Conservation (phyloP, 2,329 filamentous ascomycete species). For the Phyllosticta citriasiana region DNA sequence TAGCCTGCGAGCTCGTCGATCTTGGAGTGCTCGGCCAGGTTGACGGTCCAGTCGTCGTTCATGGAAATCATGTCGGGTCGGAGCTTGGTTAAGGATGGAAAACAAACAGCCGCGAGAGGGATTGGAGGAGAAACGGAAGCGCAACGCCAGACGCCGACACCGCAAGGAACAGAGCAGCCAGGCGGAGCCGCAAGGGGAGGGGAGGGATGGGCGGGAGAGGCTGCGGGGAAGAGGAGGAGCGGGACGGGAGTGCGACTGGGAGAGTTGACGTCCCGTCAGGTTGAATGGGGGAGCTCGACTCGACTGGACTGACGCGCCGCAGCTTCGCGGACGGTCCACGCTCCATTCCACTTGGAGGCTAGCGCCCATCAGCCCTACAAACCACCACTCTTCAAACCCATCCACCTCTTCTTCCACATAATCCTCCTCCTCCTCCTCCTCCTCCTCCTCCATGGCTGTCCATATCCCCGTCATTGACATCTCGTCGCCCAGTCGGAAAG, state of each 20-base stretch:
- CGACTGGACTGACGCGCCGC: not conserved
- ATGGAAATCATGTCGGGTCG: conserved; percentile 30
- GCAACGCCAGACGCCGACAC: conserved; percentile 4
- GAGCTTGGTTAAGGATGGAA: not conserved
- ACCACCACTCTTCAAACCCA: not conserved
- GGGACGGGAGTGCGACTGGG: not conserved
- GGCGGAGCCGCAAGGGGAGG: not conserved
- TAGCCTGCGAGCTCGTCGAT: conserved; percentile 64
- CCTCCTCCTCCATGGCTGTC: not conserved
- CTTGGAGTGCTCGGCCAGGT: conserved; percentile 47
- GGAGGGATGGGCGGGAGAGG: not conserved
- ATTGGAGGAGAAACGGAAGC: conserved; percentile 10
- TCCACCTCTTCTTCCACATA: not conserved
- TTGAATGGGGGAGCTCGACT: not conserved
- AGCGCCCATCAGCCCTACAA: conserved; percentile 6
- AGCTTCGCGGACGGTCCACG: not conserved
- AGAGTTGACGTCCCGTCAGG: not conserved
- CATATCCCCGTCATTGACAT: conserved; percentile 80
- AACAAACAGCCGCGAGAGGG: not conserved
- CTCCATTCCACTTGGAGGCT: not conserved
- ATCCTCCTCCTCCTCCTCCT: not conserved
- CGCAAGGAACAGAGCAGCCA: not conserved
- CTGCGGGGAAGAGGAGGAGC: not conserved
- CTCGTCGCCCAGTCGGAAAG: conserved; percentile 48
- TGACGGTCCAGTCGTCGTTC: conserved; percentile 48